Base-by-base conservation (phyloP, 805 yeast genomes). In the Spathaspora sp. region DNA sequence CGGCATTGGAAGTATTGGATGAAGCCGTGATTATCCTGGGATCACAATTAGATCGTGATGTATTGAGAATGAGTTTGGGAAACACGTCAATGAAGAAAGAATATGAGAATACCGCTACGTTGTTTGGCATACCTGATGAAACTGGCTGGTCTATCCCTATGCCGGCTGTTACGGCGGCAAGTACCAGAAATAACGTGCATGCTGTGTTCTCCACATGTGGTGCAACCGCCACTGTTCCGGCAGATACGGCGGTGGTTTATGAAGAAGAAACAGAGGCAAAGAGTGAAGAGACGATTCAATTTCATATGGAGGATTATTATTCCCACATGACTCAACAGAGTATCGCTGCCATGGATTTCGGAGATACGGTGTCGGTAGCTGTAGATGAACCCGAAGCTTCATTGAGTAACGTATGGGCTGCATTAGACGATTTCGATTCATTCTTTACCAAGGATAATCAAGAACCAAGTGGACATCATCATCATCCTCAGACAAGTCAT, bases 101-200 rank as follows among this genome's bases (percentile, higher is more conserved):
- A 56, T 87, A 86, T 62, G 97, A 88, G 57, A 85, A 82, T 58
- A 86, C 94, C 2, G 91, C 94, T 0, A 90, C 97, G 0, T 72
- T 94, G 50, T 96, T 91, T 72, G 99, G 99, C 14, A 85, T 93
- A 20, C 98, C 99, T 0, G 93, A 88, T 55, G 96, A 89, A 11
- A 84, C 87, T 61, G 99, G 99, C 1, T 94, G 99, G 99, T 86
- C 97, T 0, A 84, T 96, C 47, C 96, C 98, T 1, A 87, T 89
- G 93, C 97, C 99, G 2, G 89, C 93, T 0, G 83, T 90, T 43
- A 86, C 94, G 1, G 90, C 97, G 0, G 87, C 96, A 0, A 81
- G 88, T 14, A 89, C 98, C 1, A 75, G 97, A 57, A 89, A 89
- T 63, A 94, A 94, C 61, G 96, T 94, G 1, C 98, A 94, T 66